Base-by-base conservation (phyloP, 2,329 filamentous ascomycete species). In the Sporothrix euskadiensis region DNA sequence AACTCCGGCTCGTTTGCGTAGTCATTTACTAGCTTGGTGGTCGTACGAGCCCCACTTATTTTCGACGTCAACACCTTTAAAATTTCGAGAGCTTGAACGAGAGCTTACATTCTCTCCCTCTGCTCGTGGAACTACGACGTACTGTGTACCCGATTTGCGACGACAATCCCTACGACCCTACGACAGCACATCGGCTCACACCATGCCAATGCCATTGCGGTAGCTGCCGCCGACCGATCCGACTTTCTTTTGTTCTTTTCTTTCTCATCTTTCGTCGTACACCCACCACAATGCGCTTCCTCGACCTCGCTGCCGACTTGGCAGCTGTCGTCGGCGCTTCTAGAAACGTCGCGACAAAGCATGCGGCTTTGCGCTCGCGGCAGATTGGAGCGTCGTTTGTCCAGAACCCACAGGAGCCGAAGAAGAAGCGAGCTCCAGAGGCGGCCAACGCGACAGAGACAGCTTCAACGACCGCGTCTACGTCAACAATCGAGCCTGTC, bases 291-390 rank as follows among this genome's bases (percentile, higher is more conserved):
- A 90, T 90, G 88, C 83, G 87, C 81, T 84, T 89, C 86, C 88
- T 87, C 83, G 90, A 88, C 83, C 88, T 86, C 79, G 83, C 85
- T 75, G 84, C 94, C 80, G 92, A 94, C 83, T 84, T 92, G 78
- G 89, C 90, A 77, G 88, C 90, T 75, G 85, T 94, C 76, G 85
- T 91, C 81, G 89, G 87, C 84, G 92, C 89, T 79, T 91, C 91
- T 69, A 88, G 90, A 74, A 88, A 88, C 47, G 86, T 94, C 75
- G 91, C 90, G 68, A 82, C 85, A 68, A 90, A 87, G 80, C 89
- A 91, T 81, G 79, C 88, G 68, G 88, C 87, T 74, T 83, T 91
- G 71, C 85, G 89, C 76, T 80, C 84, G 73, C 83, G 84, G 59
- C 88, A 89, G 80, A 79, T 88, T 72, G 85, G 30, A 3, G 35